These are phyloP conservation scores for Rhizopogon vesiculosus DNA, from an alignment of 768 basidiomycete genomes.

Conservation along the genomic window DNA sequence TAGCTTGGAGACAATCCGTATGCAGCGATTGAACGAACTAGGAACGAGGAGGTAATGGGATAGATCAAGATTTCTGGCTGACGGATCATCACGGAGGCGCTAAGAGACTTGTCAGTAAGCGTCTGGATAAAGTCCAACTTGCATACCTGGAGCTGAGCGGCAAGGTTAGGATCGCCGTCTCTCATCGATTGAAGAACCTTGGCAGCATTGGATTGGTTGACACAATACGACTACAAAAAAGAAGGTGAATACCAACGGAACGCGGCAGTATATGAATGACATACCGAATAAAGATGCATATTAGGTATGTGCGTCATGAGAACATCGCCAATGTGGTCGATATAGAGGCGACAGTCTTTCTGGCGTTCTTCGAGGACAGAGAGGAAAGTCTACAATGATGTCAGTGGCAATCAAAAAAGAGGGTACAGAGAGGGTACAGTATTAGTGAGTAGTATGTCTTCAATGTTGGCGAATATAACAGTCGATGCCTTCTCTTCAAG, in stretches of 20 bases:
- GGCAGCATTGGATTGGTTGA: conserved; percentile 79
- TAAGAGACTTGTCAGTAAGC: conserved; percentile 22
- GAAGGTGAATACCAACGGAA: neutral
- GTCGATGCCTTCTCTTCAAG: conserved; percentile 74
- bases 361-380: conserved; percentile 90
- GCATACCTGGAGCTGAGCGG: conserved; percentile 59
- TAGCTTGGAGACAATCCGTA: neutral
- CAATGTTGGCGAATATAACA: conserved; percentile 89
- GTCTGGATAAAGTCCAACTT: neutral
- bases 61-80: conserved; percentile 77
- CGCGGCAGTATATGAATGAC: conserved; percentile 11
- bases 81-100: conserved; percentile 73
- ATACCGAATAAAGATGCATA: conserved; percentile 78
- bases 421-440: conserved; percentile 44
- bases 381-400: conserved; percentile 57
- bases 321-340: conserved; percentile 86
- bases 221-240: conserved; percentile 69
- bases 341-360: conserved; percentile 85
- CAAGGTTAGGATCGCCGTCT: conserved; percentile 61
- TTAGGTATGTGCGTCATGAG: conserved; percentile 68
- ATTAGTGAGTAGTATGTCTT: conserved; percentile 87
- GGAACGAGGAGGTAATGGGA: conserved; percentile 91
- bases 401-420: neutral
- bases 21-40: conserved; percentile 44
- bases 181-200: conserved; percentile 72